Percentiles rank a stretch among this genome's conserved stretches.
phyloP scores from a whole-genome alignment of 352 stramenopile genomes.

The Globisporangium nodosum region DNA sequence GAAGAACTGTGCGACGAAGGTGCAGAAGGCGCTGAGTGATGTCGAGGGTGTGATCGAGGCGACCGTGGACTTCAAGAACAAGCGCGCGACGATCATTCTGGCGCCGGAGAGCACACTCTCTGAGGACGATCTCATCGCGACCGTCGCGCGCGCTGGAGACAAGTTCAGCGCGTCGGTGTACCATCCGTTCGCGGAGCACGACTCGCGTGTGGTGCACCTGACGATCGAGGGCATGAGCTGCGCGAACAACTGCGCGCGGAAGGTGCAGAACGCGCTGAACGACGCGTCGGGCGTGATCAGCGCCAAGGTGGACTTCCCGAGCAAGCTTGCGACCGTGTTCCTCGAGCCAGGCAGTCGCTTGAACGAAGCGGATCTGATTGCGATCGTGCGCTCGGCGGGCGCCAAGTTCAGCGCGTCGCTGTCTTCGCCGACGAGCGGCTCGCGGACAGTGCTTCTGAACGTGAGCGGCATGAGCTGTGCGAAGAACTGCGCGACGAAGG shows the following conservation, averaged over 20 bases:
- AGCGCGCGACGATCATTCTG: constrained; percentile 68
- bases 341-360: constrained; percentile 64
- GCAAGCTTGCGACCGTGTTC: constrained; percentile 71
- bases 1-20: constrained; percentile 52
- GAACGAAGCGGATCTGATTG: constrained; percentile 57
- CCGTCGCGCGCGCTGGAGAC: constrained; percentile 37
- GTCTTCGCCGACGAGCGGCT: constrained; percentile 27
- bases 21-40: constrained; percentile 47
- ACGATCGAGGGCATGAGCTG: constrained; percentile 78
- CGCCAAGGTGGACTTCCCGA: constrained; percentile 73
- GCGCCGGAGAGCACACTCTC: constrained; percentile 50
- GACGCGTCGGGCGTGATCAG: constrained; percentile 58
- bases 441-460: constrained; percentile 47
- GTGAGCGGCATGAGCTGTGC: constrained; percentile 78
- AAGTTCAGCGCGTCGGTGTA: constrained; percentile 60
- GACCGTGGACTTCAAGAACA: constrained; percentile 61
- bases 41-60: constrained; percentile 56
- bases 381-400: constrained; percentile 44
- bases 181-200: constrained; percentile 54
- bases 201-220: constrained; percentile 71
- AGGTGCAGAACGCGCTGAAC: constrained; percentile 67
- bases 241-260: constrained; percentile 63
- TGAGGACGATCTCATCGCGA: constrained; percentile 60
- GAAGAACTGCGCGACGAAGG: constrained; percentile 76
- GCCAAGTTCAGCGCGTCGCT: constrained; percentile 63